phyloP scores from a whole-genome alignment of 148 eudicot genomes.

The Persicaria maculosa region DNA sequence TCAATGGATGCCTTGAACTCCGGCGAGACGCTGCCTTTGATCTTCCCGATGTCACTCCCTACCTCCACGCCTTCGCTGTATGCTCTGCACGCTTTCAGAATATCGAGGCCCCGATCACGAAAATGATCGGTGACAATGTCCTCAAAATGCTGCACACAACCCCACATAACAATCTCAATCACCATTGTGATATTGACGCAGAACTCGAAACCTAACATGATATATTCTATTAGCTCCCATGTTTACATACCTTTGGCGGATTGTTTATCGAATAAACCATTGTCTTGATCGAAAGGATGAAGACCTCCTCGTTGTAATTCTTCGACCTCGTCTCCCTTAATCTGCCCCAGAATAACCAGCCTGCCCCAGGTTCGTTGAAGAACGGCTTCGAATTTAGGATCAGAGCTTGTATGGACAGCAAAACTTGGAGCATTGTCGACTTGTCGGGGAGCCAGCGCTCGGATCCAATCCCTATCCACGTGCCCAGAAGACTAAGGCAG shows the following conservation, averaged over 20 bases:
- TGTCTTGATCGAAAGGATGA: slow-evolving; percentile 48
- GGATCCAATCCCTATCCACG: slow-evolving; percentile 53
- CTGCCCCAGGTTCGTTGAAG: slow-evolving; percentile 77
- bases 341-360: slow-evolving; percentile 24
- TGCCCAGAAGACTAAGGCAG: slow-evolving; percentile 78
- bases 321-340: slow-evolving; percentile 17
- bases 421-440: slow-evolving; percentile 80
- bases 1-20: slow-evolving; percentile 33
- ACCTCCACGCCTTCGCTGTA: slow-evolving; percentile 53
- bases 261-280: slow-evolving; percentile 57
- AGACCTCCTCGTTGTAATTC: slow-evolving; percentile 51
- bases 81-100: slow-evolving; percentile 58
- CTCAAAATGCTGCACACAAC: slow-evolving; percentile 60
- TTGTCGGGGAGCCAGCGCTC: slow-evolving; percentile 66
- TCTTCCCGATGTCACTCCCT: slow-evolving; percentile 31
- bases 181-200: too few species aligned
- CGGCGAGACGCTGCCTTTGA: slow-evolving; percentile 17
- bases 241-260: slow-evolving; percentile 62
- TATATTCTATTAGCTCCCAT: too few species aligned
- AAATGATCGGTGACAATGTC: slow-evolving; percentile 59
- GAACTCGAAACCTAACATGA: too few species aligned
- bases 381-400: slow-evolving; percentile 67
- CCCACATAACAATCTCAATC: too few species aligned
- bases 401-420: slow-evolving; percentile 76
- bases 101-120: slow-evolving; percentile 35